Evolutionary conservation across 768 basidiomycete genomes (phyloP).

Genomic region (Lanmaoa rubissima): DNA sequence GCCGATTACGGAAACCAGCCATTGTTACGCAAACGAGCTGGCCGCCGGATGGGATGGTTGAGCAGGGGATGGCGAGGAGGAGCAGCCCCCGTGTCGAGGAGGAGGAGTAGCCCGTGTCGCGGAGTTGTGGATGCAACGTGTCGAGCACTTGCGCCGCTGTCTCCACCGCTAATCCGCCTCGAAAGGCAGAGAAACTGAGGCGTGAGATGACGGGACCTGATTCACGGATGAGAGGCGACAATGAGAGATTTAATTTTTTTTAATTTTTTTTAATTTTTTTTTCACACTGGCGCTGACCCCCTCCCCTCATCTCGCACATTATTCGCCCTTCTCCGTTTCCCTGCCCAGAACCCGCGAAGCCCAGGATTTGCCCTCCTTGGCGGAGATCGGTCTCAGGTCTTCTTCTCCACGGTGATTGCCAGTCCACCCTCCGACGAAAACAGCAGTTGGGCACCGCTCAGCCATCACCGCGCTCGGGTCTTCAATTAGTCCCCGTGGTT

Average conservation of each 20-base stretch:
- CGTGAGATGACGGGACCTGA: no score
- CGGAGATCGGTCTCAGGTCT: slow-evolving; percentile 15
- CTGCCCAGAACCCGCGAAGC: slow-evolving; percentile 15
- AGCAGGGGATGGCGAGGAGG: not conserved
- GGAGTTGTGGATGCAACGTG: no score
- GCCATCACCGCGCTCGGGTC: slow-evolving; percentile 24
- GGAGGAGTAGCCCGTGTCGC: no score
- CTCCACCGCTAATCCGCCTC: not conserved
- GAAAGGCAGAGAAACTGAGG: no score
- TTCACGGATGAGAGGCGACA: no score
- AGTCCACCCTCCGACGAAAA: slow-evolving; percentile 6
- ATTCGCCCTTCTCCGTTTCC: no score
- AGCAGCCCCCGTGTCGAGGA: no score
- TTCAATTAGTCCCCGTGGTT: slow-evolving; percentile 21
- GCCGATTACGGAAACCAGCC: slow-evolving; percentile 16
- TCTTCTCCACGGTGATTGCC: slow-evolving; percentile 27
- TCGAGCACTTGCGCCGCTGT: not conserved
- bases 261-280: no score
- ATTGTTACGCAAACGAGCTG: not conserved
- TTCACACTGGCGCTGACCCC: no score
- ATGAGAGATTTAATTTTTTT: no score
- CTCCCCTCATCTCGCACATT: no score
- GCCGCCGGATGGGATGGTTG: not conserved
- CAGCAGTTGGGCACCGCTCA: not conserved
- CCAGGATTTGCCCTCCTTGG: slow-evolving; percentile 22